Evolutionary conservation across 805 yeast species (phyloP).

Genomic region (Wickerhamiella hasegawae): DNA sequence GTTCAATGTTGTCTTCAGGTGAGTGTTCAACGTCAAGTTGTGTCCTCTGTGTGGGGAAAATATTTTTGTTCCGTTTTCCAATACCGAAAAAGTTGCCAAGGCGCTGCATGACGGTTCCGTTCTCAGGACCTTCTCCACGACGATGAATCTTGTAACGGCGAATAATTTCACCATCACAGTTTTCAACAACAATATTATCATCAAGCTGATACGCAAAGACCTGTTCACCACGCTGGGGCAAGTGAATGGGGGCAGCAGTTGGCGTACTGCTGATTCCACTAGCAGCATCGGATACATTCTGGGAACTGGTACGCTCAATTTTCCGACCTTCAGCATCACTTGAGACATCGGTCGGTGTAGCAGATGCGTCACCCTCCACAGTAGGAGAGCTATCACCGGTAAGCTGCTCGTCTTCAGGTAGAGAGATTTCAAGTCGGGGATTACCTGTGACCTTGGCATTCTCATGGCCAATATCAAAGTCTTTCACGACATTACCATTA

Average conservation of each 20-base stretch:
- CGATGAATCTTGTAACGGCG: slow-evolving; percentile 65
- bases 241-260: not conserved
- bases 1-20: slow-evolving; percentile 16
- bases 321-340: not conserved
- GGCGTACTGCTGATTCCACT: not conserved
- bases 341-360: not conserved
- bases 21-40: slow-evolving; percentile 15
- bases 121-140: slow-evolving; percentile 22
- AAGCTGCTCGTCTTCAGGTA: not conserved
- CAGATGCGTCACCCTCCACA: not conserved
- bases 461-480: slow-evolving; percentile 25
- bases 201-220: slow-evolving; percentile 59
- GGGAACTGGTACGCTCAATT: not conserved
- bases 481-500: slow-evolving; percentile 63
- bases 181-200: slow-evolving; percentile 66
- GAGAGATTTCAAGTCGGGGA: not conserved
- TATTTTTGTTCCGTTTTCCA: no score
- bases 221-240: slow-evolving; percentile 8
- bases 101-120: slow-evolving; percentile 1
- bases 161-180: slow-evolving; percentile 80
- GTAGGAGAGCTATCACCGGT: not conserved
- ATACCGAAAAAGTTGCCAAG: slow-evolving; percentile 29
- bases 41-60: no score
- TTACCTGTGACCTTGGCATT: not conserved
- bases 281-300: not conserved